phyloP scores from a whole-genome alignment of 768 basidiomycete species.

The Termitomyces heimii region DNA sequence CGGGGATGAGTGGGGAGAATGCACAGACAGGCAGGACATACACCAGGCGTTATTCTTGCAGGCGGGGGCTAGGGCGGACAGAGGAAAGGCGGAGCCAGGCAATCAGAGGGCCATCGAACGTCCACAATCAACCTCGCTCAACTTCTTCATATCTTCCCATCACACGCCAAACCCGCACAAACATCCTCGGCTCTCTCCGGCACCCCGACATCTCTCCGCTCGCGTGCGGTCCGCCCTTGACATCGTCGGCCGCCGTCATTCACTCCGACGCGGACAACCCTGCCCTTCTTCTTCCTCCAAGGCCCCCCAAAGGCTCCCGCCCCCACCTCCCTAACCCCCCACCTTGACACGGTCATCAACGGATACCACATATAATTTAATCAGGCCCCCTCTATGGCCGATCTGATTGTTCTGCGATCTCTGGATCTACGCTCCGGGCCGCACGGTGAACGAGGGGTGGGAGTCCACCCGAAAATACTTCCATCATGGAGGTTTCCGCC shows the following conservation, averaged over 20 bases:
- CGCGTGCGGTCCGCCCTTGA: too few relatives aligned
- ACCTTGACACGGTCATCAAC: too few relatives aligned
- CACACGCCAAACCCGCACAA: background rate
- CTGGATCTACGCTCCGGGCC: too few relatives aligned
- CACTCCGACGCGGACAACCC: too few relatives aligned
- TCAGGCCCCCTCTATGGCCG: too few relatives aligned
- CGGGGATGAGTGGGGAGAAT: background rate
- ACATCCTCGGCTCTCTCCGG: slow-evolving; percentile 5
- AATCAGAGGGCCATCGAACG: slow-evolving; percentile 18
- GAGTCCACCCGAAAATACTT: too few relatives aligned
- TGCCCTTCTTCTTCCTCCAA: too few relatives aligned
- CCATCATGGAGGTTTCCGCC: background rate
- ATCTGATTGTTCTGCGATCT: background rate
- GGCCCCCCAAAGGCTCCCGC: too few relatives aligned
- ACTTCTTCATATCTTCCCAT: slow-evolving; percentile 11
- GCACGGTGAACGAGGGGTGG: too few relatives aligned
- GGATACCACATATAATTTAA: too few relatives aligned
- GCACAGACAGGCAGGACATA: slow-evolving; percentile 10
- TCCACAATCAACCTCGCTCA: background rate
- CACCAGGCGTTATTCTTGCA: slow-evolving; percentile 48
- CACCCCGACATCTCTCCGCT: background rate
- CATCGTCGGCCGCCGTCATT: too few relatives aligned
- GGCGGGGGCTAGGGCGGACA: slow-evolving; percentile 34
- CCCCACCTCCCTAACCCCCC: too few relatives aligned
- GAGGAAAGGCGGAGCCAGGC: slow-evolving; percentile 12